These are phyloP conservation scores for Prunus salicina DNA, from an alignment of 306 rosid genomes.

Conservation along the genomic window DNA sequence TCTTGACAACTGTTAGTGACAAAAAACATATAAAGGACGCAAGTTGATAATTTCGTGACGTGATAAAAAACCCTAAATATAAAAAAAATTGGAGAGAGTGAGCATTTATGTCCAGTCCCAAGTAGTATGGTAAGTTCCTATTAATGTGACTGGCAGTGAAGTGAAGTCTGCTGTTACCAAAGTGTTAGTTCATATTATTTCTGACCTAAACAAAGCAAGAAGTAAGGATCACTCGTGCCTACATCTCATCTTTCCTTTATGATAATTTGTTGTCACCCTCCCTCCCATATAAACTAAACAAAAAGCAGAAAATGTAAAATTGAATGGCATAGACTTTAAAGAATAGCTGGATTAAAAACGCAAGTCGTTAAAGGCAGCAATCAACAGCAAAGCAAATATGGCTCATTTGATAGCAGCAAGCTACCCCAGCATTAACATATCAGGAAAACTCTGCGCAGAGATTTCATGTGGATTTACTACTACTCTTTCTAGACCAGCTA, in stretches of 20 bases:
- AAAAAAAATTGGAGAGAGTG: neutral
- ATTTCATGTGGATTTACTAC: conserved; percentile 2
- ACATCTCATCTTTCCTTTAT: conserved; percentile 11
- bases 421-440: conserved; percentile 20
- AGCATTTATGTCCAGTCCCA: neutral
- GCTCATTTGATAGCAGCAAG: conserved; percentile 47
- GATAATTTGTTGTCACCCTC: neutral
- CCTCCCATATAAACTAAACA: too few relatives aligned
- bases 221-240: conserved; percentile 21
- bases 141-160: neutral
- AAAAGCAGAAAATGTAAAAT: neutral
- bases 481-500: neutral
- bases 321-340: neutral
- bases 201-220: conserved; percentile 12
- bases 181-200: neutral
- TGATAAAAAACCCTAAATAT: neutral
- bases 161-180: too few relatives aligned
- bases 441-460: conserved; percentile 30
- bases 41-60: too few relatives aligned
- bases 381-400: conserved; percentile 15
- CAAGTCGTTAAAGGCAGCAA: neutral
- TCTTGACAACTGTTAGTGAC: too few relatives aligned
- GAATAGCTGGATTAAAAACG: neutral
- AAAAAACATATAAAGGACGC: too few relatives aligned
- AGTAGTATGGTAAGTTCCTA: too few relatives aligned